Evolutionary conservation across 306 rosid genomes (phyloP), one percentile per base, ranked within the genome.

Genomic region (Pyrus bretschneideri): DNA sequence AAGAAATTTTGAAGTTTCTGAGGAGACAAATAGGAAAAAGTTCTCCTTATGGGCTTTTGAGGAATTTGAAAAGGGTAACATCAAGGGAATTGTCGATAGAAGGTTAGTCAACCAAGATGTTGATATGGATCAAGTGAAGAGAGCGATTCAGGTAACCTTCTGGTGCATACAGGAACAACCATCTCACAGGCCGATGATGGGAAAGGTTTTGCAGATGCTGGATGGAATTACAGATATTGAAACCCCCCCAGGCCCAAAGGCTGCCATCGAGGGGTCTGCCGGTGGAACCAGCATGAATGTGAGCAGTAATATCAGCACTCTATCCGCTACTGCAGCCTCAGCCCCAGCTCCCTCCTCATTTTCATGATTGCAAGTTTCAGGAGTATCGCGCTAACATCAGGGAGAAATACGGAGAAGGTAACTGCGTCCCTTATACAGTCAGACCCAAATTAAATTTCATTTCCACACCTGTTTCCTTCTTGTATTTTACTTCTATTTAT

Each of bases 151-250:
- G 44, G 92, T 89, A 33, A 69, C 92, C 79, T 93, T 93, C 77
- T 91, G 96, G 98, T 93, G 98, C 92, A 91, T 91, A 55, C 98
- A 91, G 66, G 96, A 91, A 73, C 97, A 83, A 55, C 96, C 98
- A 4, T 89, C 89, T 42, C 88, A 81, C 49, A 86, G 98, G 78
- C 98, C 98, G 25, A 79, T 49, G 29, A 93, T 93, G 96, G 90
- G 92, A 74, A 87, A 82, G 72, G 92, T 90, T 51, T 84, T 93
- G 67, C 98, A 87, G 71, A 93, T 93, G 98, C 89, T 93, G 13
- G 97, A 93, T 83, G 98, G 97, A 22, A 80, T 88, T 45, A 54
- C 60, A 23, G 89, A 87, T 67, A 86, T 87, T 30, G 89, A 86
- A 67, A 86, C 58, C 67, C 97, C 93, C 9, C 93, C 90, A 3